Evolutionary conservation across 2,329 filamentous ascomycete species (phyloP), one percentile per base, ranked within the genome.

Genomic region (Lecanicillium sp.): DNA sequence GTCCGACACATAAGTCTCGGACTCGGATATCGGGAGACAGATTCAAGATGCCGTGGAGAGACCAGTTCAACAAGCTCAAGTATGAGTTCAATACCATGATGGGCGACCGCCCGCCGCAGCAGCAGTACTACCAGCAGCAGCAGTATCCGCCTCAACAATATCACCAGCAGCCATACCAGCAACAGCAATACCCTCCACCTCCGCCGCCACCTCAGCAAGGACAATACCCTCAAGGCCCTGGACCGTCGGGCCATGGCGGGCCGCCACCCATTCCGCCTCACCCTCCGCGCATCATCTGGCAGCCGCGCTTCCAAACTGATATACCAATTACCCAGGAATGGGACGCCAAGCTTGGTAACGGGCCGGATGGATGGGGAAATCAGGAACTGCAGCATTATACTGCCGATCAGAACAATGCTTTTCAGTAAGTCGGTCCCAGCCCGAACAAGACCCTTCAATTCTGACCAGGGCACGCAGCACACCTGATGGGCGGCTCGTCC

Each of bases 291-390:
- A 46, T 59, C 3, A 77, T 77, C 55, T 79, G 74, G 74, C 64
- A 64, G 42, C 66, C 74, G 1, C 61, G 60, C 7, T 74, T 78
- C 48, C 54, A 61, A 19, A 62, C 69, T 1, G 55, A 61, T 12
- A 58, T 61, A 3, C 64, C 70, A 0, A 61, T 79, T 3, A 61
- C 60, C 0, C 54, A 60, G 3, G 67, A 77, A 45, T 79, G 77
- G 60, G 59, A 71, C 4, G 67, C 72, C 20, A 72, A 77, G 52
- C 61, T 71, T 33, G 66, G 69, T 19, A 69, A 68, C 25, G 74
- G 74, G 19, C 66, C 65, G n/a, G 66, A 75, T 49, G 74, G 75
- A 28, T 79, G 75, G 75, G 75, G 75, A 17, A 79, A 79, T 50
- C 69, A 75, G 44, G 75, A 79, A 58, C 59, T 73, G 35, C 66